phyloP scores from a whole-genome alignment of 345 rosid genomes.

The Boechera stricta region DNA sequence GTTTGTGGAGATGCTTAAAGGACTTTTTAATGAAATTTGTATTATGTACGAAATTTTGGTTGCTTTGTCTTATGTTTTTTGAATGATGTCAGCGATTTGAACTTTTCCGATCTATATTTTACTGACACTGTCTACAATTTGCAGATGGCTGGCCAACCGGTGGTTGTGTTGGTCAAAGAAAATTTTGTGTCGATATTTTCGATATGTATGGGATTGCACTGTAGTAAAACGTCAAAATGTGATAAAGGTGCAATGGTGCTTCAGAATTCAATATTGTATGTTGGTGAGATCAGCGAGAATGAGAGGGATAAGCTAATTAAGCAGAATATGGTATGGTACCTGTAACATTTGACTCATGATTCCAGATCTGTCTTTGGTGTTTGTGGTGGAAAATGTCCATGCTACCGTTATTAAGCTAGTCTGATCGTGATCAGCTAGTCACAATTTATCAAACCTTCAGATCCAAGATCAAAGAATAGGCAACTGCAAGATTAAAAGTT shows the following conservation, averaged over 20 bases:
- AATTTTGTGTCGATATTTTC: slow-evolving; percentile 92
- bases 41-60: slow-evolving; percentile 13
- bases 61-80: slow-evolving; percentile 7
- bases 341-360: slow-evolving; percentile 29
- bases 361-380: slow-evolving; percentile 35
- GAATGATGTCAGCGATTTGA: slow-evolving; percentile 14
- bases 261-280: slow-evolving; percentile 64
- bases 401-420: slow-evolving; percentile 27
- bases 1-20: slow-evolving; percentile 9
- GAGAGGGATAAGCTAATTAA: slow-evolving; percentile 89
- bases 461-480: slow-evolving; percentile 19
- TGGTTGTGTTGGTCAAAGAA: slow-evolving; percentile 61
- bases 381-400: slow-evolving; percentile 17
- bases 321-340: slow-evolving; percentile 71
- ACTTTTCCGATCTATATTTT: slow-evolving; percentile 11
- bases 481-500: slow-evolving; percentile 20
- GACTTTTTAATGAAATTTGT: neutral
- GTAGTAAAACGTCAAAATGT: slow-evolving; percentile 65
- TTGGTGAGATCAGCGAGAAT: slow-evolving; percentile 72
- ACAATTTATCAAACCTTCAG: neutral
- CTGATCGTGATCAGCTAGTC: slow-evolving; percentile 17
- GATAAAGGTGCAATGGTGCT: slow-evolving; percentile 72
- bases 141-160: slow-evolving; percentile 74
- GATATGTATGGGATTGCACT: slow-evolving; percentile 72
- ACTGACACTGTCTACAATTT: slow-evolving; percentile 28